Evolutionary conservation across 2,329 filamentous ascomycete species (phyloP).

Genomic region (Trichoderma sp.): DNA sequence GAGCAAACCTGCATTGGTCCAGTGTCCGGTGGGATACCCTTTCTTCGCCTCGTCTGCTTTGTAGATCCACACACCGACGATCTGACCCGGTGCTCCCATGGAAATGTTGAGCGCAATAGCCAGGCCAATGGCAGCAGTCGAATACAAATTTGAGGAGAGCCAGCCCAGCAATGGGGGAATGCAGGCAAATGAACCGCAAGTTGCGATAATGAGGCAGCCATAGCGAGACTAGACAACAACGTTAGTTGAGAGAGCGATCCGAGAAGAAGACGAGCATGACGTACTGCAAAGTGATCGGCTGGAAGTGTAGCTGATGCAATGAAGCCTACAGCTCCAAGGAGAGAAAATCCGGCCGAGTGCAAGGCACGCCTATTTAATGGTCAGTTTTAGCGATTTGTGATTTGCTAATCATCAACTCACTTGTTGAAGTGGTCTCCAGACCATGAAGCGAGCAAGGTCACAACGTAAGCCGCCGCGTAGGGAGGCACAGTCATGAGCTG

Average conservation of each 20-base stretch:
- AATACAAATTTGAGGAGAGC: neutral
- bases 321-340: neutral
- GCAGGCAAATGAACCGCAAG: neutral
- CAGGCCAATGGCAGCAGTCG: neutral
- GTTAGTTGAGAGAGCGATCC: neutral
- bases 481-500: neutral
- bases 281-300: neutral
- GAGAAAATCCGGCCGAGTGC: neutral
- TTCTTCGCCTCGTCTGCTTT: neutral
- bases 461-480: neutral
- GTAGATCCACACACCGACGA: neutral
- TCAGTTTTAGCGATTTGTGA: neutral
- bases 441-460: neutral
- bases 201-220: neutral
- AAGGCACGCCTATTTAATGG: neutral
- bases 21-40: neutral
- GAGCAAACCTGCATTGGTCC: neutral
- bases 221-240: neutral
- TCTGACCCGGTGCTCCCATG: neutral
- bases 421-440: neutral
- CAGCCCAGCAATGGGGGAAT: neutral
- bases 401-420: neutral
- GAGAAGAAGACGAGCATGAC: neutral
- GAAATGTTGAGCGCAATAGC: neutral
- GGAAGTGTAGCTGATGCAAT: neutral